phyloP scores from a whole-genome alignment of 2,329 filamentous ascomycete genomes.

The Pseudodiploospora longispora region DNA sequence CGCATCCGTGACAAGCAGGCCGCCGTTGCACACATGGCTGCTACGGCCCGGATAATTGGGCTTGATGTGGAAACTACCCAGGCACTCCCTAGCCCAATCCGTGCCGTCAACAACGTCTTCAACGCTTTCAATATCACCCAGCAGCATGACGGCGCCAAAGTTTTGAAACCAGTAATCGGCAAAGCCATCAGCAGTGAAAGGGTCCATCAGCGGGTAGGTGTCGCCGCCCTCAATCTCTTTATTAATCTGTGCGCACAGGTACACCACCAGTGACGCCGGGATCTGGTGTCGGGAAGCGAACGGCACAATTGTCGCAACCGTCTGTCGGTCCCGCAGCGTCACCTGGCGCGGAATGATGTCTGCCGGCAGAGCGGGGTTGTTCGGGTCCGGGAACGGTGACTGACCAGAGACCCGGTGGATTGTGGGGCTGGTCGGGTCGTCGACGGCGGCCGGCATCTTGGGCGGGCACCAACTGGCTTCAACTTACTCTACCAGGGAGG shows the following conservation, averaged over 20 bases:
- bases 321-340: conserved; percentile 74
- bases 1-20: conserved; percentile 67
- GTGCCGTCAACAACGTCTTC: conserved; percentile 50
- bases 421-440: conserved; percentile 64
- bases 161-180: conserved; percentile 85
- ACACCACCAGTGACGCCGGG: conserved; percentile 64
- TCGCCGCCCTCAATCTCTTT: conserved; percentile 88
- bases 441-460: conserved; percentile 69
- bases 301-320: conserved; percentile 74
- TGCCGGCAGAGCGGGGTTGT: conserved; percentile 54
- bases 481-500: no score
- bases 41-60: conserved; percentile 87
- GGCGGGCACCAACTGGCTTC: conserved; percentile 2
- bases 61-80: conserved; percentile 91
- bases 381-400: conserved; percentile 55
- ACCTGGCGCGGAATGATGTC: conserved; percentile 68
- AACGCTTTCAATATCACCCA: conserved; percentile 61
- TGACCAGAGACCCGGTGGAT: conserved; percentile 63
- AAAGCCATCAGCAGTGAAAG: conserved; percentile 66
- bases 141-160: conserved; percentile 80
- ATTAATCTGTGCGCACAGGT: conserved; percentile 77
- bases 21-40: conserved; percentile 84
- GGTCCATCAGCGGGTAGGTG: conserved; percentile 81
- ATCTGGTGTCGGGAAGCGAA: conserved; percentile 71
- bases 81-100: conserved; percentile 73